Evolutionary conservation across 108 stramenopile species (phyloP).

Genomic region (Fragilaria crotonensis): DNA sequence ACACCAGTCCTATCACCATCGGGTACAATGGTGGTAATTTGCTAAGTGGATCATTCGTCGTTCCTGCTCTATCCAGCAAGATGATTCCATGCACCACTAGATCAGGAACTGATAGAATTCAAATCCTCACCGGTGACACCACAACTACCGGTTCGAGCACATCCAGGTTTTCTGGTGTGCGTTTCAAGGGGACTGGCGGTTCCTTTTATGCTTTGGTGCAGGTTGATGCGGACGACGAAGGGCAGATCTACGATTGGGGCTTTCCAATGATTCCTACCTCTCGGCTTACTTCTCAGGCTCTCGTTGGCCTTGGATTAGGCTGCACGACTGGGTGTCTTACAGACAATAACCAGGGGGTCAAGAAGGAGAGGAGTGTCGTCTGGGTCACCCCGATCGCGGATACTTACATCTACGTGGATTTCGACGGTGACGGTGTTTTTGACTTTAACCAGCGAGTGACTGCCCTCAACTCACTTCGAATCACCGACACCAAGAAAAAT

Average conservation of each 20-base stretch:
- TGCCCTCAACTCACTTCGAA: background rate
- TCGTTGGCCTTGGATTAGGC: conserved; percentile 15
- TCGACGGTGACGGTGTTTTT: conserved; percentile 13
- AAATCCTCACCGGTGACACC: no score
- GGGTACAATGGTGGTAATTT: background rate
- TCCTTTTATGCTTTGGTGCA: background rate
- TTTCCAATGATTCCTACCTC: conserved; percentile 9
- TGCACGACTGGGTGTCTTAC: conserved; percentile 5
- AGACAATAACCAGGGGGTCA: background rate
- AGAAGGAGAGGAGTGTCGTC: conserved; percentile 9
- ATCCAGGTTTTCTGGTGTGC: background rate
- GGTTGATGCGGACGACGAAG: background rate
- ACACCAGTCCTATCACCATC: background rate
- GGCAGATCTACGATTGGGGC: conserved; percentile 7
- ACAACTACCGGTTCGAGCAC: no score
- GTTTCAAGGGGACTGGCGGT: background rate
- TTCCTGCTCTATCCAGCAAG: no score
- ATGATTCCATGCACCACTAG: no score
- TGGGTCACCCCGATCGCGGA: conserved; percentile 18
- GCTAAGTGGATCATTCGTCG: no score
- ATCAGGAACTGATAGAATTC: no score
- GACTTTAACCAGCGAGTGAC: background rate
- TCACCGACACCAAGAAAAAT: conserved; percentile 4
- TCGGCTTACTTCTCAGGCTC: conserved; percentile 5
- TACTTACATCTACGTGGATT: conserved; percentile 16